Evolutionary conservation across 2,329 filamentous ascomycete genomes (phyloP).

Genomic region (Sporothrix inflata): DNA sequence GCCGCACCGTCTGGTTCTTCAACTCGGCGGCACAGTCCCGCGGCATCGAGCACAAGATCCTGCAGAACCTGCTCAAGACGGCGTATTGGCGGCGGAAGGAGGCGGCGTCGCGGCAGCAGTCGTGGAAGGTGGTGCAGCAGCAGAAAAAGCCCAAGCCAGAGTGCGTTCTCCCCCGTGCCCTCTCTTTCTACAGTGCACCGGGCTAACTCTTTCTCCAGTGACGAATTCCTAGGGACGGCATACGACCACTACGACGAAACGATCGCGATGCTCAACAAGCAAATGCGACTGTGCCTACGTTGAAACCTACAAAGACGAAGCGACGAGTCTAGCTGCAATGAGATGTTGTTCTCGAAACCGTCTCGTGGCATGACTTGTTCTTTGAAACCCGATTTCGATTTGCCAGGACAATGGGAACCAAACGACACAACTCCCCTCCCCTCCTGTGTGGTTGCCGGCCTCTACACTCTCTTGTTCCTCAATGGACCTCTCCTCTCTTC

Average conservation of each 20-base stretch:
- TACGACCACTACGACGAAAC: slow-evolving; percentile 70
- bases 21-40: slow-evolving; percentile 63
- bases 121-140: slow-evolving; percentile 35
- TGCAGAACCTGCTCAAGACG: slow-evolving; percentile 68
- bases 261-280: slow-evolving; percentile 73
- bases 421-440: not conserved
- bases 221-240: slow-evolving; percentile 39
- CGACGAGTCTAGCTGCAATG: not conserved
- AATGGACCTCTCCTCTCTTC: not conserved
- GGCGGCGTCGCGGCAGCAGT: slow-evolving; percentile 33
- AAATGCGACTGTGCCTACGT: slow-evolving; percentile 67
- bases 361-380: not conserved
- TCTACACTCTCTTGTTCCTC: not conserved
- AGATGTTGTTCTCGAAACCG: not conserved
- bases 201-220: slow-evolving; percentile 5
- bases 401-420: not conserved
- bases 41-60: slow-evolving; percentile 71
- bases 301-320: slow-evolving; percentile 38
- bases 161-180: not conserved
- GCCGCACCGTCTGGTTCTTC: slow-evolving; percentile 72
- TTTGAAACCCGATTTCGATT: not conserved
- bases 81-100: slow-evolving; percentile 45
- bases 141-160: slow-evolving; percentile 26
- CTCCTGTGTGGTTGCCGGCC: not conserved
- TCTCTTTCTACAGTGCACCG: not conserved